These are phyloP conservation scores for Linum lewisii DNA, from an alignment of 345 rosid genomes.

Conservation along the genomic window DNA sequence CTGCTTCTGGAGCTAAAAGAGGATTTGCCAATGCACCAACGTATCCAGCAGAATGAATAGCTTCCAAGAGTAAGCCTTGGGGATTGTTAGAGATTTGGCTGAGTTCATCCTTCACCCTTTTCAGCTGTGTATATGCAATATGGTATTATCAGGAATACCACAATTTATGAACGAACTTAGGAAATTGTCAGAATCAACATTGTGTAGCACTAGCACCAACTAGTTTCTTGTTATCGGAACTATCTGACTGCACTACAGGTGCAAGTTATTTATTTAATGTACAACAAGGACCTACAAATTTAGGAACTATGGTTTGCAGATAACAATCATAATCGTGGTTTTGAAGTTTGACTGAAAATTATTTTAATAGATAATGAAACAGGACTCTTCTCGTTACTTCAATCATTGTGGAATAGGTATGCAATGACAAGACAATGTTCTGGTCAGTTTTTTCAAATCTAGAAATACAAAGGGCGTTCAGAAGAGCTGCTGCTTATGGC, in stretches of 20 bases:
- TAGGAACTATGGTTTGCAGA: too few species aligned
- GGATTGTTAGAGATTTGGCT: conserved; percentile 59
- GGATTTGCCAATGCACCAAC: conserved; percentile 86
- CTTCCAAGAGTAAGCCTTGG: conserved; percentile 67
- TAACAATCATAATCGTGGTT: too few species aligned
- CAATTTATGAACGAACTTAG: neutral
- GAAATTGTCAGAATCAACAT: neutral
- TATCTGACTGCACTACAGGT: too few species aligned
- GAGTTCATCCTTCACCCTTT: conserved; percentile 58
- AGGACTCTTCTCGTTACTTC: neutral
- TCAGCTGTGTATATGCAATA: conserved; percentile 38
- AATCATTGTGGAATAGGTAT: neutral
- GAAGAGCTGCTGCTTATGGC: neutral
- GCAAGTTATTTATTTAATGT: too few species aligned
- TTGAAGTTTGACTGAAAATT: too few species aligned
- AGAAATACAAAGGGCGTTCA: neutral
- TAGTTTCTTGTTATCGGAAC: too few species aligned
- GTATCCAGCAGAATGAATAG: conserved; percentile 78
- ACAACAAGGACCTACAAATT: neutral
- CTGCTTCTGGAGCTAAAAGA: conserved; percentile 72
- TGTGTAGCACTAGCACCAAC: neutral
- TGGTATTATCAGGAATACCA: neutral
- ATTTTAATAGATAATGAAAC: neutral
- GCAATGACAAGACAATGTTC: neutral
- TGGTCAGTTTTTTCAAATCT: neutral